Evolutionary conservation across 768 basidiomycete genomes (phyloP).

Genomic region (Calocybe cyanea): DNA sequence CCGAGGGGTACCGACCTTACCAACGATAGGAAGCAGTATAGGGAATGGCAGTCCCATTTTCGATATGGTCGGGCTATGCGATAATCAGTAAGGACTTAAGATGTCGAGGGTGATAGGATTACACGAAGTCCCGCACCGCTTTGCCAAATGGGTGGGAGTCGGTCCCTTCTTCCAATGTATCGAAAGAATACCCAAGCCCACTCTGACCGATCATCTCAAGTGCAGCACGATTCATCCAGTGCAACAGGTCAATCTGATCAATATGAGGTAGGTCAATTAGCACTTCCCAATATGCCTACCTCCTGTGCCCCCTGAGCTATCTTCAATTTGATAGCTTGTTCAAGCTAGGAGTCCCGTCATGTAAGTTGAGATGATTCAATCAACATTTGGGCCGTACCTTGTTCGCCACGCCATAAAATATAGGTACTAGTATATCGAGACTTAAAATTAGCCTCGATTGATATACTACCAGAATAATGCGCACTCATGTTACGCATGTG

Average conservation of each 20-base stretch:
- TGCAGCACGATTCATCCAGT: background rate
- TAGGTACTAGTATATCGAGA: background rate
- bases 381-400: background rate
- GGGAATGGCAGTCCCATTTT: too few species aligned
- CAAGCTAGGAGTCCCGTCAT: background rate
- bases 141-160: background rate
- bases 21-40: too few species aligned
- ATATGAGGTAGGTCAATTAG: background rate
- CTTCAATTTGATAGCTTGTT: background rate
- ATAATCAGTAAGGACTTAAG: too few species aligned
- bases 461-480: background rate
- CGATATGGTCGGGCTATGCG: too few species aligned
- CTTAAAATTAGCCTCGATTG: background rate
- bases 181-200: too few species aligned
- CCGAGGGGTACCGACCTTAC: too few species aligned
- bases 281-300: background rate
- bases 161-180: background rate
- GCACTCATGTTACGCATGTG: conserved; percentile 12
- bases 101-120: too few species aligned
- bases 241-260: background rate
- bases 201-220: too few species aligned
- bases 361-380: background rate
- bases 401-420: conserved; percentile 11
- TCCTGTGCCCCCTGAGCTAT: background rate
- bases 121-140: background rate